These are phyloP conservation scores for Malassezia nana DNA, from an alignment of 1,284 basidiomycete genomes.

Conservation along the genomic window DNA sequence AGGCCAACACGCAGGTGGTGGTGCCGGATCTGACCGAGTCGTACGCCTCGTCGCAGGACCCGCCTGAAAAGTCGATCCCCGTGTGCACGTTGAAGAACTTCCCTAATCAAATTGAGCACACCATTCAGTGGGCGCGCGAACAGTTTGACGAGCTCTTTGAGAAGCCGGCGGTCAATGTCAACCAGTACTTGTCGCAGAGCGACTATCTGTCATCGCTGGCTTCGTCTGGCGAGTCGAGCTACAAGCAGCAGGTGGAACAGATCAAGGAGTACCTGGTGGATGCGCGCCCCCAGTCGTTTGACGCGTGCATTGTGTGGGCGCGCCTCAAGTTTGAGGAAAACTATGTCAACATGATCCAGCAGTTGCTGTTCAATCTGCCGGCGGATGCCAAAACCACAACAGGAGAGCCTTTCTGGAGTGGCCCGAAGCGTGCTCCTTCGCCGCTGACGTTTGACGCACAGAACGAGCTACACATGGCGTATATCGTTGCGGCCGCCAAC, in stretches of 20 bases:
- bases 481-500: constrained; percentile 87
- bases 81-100: constrained; percentile 99
- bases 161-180: constrained; percentile 86
- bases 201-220: constrained; percentile 87
- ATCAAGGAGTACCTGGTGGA: constrained; percentile 83
- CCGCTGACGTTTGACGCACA: constrained; percentile 64
- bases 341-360: constrained; percentile 86
- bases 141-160: constrained; percentile 89
- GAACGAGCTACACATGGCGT: constrained; percentile 75
- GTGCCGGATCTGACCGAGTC: constrained; percentile 93
- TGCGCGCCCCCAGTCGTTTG: constrained; percentile 84
- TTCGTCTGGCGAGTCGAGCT: constrained; percentile 51
- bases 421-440: constrained; percentile 96
- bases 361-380: constrained; percentile 84
- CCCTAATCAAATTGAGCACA: constrained; percentile 96
- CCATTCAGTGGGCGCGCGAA: constrained; percentile 86
- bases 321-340: constrained; percentile 89
- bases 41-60: constrained; percentile 96
- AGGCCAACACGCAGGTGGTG: constrained; percentile 95
- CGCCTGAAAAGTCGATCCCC: constrained; percentile 94
- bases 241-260: constrained; percentile 64
- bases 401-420: constrained; percentile 67
- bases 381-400: constrained; percentile 79
- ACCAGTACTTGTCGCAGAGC: constrained; percentile 90
- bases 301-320: constrained; percentile 96